These are phyloP conservation scores for Pluteus cervinus DNA, from an alignment of 768 basidiomycete species.

Conservation along the genomic window DNA sequence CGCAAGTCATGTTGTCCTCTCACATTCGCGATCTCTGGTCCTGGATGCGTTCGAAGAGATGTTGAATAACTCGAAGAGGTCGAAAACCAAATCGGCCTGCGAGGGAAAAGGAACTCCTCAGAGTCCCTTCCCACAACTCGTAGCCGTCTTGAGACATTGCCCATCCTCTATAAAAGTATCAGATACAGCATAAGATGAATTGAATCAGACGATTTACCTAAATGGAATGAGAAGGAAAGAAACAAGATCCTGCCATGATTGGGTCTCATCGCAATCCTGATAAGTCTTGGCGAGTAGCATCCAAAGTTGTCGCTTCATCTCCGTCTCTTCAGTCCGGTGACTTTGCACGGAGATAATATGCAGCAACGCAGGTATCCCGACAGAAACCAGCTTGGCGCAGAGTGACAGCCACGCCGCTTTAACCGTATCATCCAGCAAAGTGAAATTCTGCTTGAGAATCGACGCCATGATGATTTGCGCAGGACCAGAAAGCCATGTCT, in stretches of 20 bases:
- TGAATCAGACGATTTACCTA: slow-evolving; percentile 28
- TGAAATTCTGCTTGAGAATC: slow-evolving; percentile 37
- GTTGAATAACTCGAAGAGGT: slow-evolving; percentile 18
- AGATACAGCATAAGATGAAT: neutral
- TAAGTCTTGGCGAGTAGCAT: slow-evolving; percentile 30
- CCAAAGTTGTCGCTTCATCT: slow-evolving; percentile 45
- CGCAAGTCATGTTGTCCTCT: no score
- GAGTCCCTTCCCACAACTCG: slow-evolving; percentile 33
- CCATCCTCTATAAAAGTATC: slow-evolving; percentile 34
- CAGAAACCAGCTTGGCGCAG: slow-evolving; percentile 40
- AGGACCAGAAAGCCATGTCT: slow-evolving; percentile 30
- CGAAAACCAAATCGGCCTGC: slow-evolving; percentile 15
- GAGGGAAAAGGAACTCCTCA: slow-evolving; percentile 23
- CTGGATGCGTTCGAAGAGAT: slow-evolving; percentile 21
- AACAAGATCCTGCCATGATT: slow-evolving; percentile 34
- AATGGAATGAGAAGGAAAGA: slow-evolving; percentile 43
- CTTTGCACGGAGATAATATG: slow-evolving; percentile 22
- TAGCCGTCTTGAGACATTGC: slow-evolving; percentile 33
- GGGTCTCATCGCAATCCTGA: slow-evolving; percentile 15
- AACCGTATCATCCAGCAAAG: slow-evolving; percentile 31
- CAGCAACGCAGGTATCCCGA: slow-evolving; percentile 34
- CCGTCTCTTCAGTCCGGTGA: slow-evolving; percentile 20
- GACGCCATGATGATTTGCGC: slow-evolving; percentile 42
- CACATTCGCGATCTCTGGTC: slow-evolving; percentile 12
- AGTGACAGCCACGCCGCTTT: slow-evolving; percentile 40